Evolutionary conservation across 139 green algal species (phyloP).

Genomic region (Chlorella sorokiniana): DNA sequence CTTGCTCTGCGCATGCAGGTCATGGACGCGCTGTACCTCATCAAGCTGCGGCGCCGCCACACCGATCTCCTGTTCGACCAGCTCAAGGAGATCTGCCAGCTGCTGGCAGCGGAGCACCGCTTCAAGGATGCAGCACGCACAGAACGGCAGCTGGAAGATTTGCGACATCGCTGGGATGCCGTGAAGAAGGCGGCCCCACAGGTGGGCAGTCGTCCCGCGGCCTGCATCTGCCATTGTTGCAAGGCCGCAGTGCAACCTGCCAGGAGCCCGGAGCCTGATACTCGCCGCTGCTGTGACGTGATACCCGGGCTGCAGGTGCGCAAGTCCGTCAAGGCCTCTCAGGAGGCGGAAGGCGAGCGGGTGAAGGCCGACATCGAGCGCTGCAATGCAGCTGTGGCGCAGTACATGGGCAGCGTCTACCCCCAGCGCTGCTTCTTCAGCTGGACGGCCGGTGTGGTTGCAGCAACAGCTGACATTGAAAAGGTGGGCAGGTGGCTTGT

Average conservation of each 20-base stretch:
- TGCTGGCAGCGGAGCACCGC: slow-evolving; percentile 54
- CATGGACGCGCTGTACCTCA: slow-evolving; percentile 78
- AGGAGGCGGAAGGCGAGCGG: slow-evolving; percentile 14
- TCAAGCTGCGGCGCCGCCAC: slow-evolving; percentile 66
- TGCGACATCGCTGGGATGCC: slow-evolving; percentile 63
- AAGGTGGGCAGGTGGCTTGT: neutral
- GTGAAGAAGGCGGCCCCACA: slow-evolving; percentile 69
- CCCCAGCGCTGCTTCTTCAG: slow-evolving; percentile 64
- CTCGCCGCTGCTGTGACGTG: no score
- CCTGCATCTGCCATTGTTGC: neutral
- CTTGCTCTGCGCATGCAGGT: slow-evolving; percentile 51
- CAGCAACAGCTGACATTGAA: slow-evolving; percentile 74
- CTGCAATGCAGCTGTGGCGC: slow-evolving; percentile 34
- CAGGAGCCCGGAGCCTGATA: neutral
- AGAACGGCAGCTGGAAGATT: slow-evolving; percentile 79
- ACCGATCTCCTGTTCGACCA: slow-evolving; percentile 82
- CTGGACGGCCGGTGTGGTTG: slow-evolving; percentile 62
- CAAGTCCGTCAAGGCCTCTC: neutral
- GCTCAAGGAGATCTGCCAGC: slow-evolving; percentile 64
- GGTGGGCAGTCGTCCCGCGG: neutral
- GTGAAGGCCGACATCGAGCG: slow-evolving; percentile 27
- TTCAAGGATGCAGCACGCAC: slow-evolving; percentile 34
- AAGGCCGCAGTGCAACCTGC: neutral
- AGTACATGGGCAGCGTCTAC: slow-evolving; percentile 52
- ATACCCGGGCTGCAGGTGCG: neutral